Evolutionary conservation across 306 rosid species (phyloP), one percentile per base, ranked within the genome.

Genomic region (Dicorynia guianensis): DNA sequence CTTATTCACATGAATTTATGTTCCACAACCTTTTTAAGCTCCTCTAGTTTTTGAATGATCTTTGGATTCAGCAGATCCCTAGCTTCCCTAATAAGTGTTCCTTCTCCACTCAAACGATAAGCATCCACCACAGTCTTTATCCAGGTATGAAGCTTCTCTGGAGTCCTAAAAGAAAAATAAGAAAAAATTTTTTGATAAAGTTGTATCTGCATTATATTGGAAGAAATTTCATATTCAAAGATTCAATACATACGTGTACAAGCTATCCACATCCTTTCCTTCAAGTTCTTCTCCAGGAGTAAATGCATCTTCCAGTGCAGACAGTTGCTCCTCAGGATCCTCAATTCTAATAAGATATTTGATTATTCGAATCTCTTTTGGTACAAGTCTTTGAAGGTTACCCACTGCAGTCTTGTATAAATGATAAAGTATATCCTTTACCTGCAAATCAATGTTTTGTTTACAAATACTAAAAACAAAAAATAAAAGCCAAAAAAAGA

Each of bases 241-340:
- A 74, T 75, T 61, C 34, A 42, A 76, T 67, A 60, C 93, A 17
- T 86, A 95, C 97, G 97, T 92, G 86, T 84, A 95, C 15, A 95
- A 79, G 80, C 43, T 54, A 78, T 95, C 99, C n/a, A 81, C 85
- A 53, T 92, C 80, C 18, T 44, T 76, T 88, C 91, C 96, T 87
- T 92, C 93, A 52, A 92, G 77, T 79, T 95, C 97, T 73, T 87
- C 91, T 72, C 97, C 99, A 1, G 97, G 99, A 62, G 99, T 95
- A 81, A 92, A 95, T 60, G 97, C 97, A 79, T 92, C 97, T 36
- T 86, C 75, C 34, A 95, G 87, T 15, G 90, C 87, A 39, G 85
- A 62, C 36, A 92, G 57, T 76, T 77, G 87, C 83, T 89, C 93
- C 79, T 89, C 92, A 0, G 92, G 93, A 81, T 92, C 97, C 68